Conservation (phyloP, 176 grass and related monocot genomes). For the Carex scoparia region DNA sequence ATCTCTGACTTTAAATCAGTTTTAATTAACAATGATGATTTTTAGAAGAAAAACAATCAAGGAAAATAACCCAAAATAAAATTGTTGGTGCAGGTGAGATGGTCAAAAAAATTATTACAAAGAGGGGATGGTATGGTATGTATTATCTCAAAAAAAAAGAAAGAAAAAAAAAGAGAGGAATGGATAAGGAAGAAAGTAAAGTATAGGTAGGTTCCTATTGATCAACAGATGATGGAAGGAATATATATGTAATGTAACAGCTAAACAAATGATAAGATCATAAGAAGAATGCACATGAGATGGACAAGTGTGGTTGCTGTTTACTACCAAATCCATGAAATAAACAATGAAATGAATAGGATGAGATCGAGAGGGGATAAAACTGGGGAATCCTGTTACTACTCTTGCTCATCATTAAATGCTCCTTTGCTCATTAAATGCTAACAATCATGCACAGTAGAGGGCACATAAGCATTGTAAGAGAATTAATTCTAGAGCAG, state of each 20-base stretch:
- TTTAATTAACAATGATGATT: background rate
- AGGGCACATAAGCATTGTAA: slow-evolving; percentile 16
- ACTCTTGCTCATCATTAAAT: slow-evolving; percentile 27
- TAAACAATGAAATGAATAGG: slow-evolving; percentile 9
- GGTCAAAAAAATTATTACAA: background rate
- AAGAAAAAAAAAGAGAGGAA: background rate
- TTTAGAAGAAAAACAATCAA: no score
- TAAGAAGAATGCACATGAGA: slow-evolving; percentile 25
- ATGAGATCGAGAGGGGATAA: slow-evolving; percentile 4
- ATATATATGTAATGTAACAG: slow-evolving; percentile 20
- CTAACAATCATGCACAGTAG: slow-evolving; percentile 15
- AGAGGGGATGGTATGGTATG: background rate
- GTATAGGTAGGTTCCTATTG: slow-evolving; percentile 20
- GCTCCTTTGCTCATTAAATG: slow-evolving; percentile 27
- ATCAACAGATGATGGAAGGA: slow-evolving; percentile 41
- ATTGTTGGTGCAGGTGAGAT: background rate
- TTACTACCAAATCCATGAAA: slow-evolving; percentile 30
- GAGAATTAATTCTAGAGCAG: slow-evolving; percentile 17
- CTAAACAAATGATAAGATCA: slow-evolving; percentile 37
- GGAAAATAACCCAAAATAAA: background rate
- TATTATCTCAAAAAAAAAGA: background rate
- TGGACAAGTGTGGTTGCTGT: slow-evolving; percentile 29
- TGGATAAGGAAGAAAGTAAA: slow-evolving; percentile 4
- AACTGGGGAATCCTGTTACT: slow-evolving; percentile 18
- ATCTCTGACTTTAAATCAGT: background rate